Conservation (phyloP, 2,329 filamentous ascomycete species). For the Macrophomina pseudophaseolina region DNA sequence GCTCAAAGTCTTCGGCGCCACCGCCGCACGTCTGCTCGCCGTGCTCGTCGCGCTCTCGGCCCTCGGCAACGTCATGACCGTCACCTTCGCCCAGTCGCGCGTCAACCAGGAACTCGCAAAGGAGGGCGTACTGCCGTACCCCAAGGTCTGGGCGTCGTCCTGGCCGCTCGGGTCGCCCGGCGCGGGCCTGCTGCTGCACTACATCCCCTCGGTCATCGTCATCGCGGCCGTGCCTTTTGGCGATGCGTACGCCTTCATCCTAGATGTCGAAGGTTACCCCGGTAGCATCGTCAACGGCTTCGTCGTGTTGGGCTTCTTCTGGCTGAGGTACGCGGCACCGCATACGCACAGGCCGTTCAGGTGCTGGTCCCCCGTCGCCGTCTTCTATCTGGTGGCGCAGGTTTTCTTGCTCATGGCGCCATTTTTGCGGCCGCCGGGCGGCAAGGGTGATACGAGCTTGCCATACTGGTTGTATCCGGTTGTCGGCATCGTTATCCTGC, state of each 20-base stretch:
- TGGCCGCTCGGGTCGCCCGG: constrained; percentile 70
- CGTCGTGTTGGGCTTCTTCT: constrained; percentile 62
- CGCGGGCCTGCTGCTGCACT: constrained; percentile 71
- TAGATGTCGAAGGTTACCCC: constrained; percentile 73
- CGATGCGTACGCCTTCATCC: constrained; percentile 73
- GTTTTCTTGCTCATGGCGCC: constrained; percentile 64
- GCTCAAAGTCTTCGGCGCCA: constrained; percentile 64
- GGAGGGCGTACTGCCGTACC: constrained; percentile 72
- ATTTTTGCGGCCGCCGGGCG: constrained; percentile 57
- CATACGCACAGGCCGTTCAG: constrained; percentile 68
- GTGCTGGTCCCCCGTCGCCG: constrained; percentile 66
- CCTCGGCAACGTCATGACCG: constrained; percentile 74
- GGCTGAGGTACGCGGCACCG: constrained; percentile 64
- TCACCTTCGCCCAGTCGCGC: constrained; percentile 69
- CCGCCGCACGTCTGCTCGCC: constrained; percentile 60
- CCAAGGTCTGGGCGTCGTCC: constrained; percentile 65
- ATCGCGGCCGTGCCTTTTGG: constrained; percentile 68
- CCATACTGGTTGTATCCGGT: constrained; percentile 61
- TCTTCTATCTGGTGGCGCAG: constrained; percentile 60
- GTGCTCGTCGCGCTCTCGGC: constrained; percentile 70
- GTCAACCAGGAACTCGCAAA: constrained; percentile 75
- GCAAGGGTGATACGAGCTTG: constrained; percentile 37
- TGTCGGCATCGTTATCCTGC: constrained; percentile 60
- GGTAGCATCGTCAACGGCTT: constrained; percentile 66
- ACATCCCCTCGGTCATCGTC: constrained; percentile 69